These are phyloP conservation scores for Fusarium mexicanum DNA, from an alignment of 2,329 filamentous ascomycete species.

Conservation along the genomic window DNA sequence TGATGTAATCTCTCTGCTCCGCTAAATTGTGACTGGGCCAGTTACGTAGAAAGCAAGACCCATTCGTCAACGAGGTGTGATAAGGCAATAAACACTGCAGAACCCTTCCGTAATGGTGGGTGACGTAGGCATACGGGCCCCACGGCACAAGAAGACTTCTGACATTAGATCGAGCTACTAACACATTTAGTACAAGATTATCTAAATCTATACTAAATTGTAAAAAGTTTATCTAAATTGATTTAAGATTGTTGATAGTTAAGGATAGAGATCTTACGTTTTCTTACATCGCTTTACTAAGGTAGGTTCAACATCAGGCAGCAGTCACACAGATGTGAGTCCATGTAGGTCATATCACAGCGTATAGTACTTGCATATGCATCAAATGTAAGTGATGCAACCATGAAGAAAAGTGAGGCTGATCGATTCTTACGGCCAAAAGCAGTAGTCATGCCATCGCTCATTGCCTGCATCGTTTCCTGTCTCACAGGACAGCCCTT, in stretches of 20 bases:
- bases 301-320: background rate
- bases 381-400: background rate
- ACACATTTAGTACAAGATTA: accelerated
- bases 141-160: no score
- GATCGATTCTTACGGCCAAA: background rate
- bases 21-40: background rate
- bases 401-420: background rate
- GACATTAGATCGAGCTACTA: no score
- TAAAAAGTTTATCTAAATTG: no score
- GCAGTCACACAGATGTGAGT: background rate
- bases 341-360: background rate
- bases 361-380: conserved; percentile 11
- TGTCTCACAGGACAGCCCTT: background rate
- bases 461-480: background rate
- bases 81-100: background rate
- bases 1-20: background rate
- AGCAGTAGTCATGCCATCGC: background rate
- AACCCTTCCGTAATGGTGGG: background rate
- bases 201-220: no score
- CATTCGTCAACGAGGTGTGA: background rate
- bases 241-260: accelerated
- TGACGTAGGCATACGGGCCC: background rate
- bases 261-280: no score
- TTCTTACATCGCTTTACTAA: no score
- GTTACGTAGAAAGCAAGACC: background rate